Evolutionary conservation across 2,329 filamentous ascomycete species (phyloP).

Genomic region (Botrytis deweyae): DNA sequence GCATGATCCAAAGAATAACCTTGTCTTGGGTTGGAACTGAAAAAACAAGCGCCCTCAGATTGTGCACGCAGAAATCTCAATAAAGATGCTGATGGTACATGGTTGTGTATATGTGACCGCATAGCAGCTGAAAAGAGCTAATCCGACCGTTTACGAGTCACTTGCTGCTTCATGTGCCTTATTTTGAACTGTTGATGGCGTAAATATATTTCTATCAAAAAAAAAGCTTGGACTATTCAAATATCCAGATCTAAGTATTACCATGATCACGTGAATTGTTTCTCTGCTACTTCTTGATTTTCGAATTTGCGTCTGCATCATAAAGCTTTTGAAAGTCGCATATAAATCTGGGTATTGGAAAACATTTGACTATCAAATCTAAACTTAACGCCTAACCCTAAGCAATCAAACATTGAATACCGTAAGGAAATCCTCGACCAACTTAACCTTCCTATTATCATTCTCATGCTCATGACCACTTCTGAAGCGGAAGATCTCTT

Average conservation of each 20-base stretch:
- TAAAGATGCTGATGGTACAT: slow-evolving; percentile 54
- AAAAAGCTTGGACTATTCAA: slow-evolving; percentile 26
- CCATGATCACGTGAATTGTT: neutral
- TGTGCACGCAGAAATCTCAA: slow-evolving; percentile 73
- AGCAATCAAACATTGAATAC: neutral
- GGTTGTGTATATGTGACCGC: slow-evolving; percentile 35
- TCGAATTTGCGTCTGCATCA: neutral
- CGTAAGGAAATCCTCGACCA: neutral
- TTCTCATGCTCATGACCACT: slow-evolving; percentile 8
- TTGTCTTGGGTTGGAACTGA: slow-evolving; percentile 44
- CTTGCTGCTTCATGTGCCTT: slow-evolving; percentile 19
- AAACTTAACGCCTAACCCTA: neutral
- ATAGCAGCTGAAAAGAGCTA: slow-evolving; percentile 34
- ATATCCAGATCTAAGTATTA: neutral
- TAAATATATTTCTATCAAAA: slow-evolving; percentile 19
- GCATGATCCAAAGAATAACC: slow-evolving; percentile 34
- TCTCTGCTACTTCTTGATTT: neutral
- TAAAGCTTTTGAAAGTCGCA: neutral
- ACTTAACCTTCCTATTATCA: neutral
- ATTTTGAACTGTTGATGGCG: neutral
- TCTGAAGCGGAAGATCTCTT: neutral
- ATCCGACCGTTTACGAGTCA: slow-evolving; percentile 19
- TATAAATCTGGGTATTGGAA: neutral
- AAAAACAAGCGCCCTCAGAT: slow-evolving; percentile 58
- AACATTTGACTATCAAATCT: neutral